Evolutionary conservation across 2,329 filamentous ascomycete genomes (phyloP).

Genomic region (Aspergillus caelatus): DNA sequence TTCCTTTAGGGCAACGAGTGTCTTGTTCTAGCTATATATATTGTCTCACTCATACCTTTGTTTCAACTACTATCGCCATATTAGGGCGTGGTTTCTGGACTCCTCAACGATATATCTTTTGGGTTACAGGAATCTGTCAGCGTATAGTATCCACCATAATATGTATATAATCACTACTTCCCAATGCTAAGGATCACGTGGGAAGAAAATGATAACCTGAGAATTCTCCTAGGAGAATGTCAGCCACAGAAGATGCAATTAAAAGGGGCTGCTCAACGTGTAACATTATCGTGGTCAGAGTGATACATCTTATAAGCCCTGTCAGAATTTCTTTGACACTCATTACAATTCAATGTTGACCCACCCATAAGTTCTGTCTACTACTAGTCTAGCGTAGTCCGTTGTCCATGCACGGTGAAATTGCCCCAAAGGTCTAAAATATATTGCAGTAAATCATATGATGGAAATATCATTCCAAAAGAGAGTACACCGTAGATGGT

Average conservation of each 20-base stretch:
- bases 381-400: not conserved
- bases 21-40: not conserved
- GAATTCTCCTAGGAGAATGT: not conserved
- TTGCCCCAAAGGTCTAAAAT: not conserved
- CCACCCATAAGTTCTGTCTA: not conserved
- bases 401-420: not conserved
- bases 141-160: not conserved
- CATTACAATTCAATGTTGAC: not conserved
- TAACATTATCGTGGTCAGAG: not conserved
- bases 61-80: not conserved
- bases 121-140: not conserved
- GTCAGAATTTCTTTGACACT: not conserved
- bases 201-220: not conserved
- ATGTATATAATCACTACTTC: not conserved
- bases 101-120: not conserved
- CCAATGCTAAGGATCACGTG: not conserved
- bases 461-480: not conserved
- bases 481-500: not conserved
- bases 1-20: not conserved
- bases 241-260: not conserved
- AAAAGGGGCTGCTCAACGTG: not conserved
- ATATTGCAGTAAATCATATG: not conserved
- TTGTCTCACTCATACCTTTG: not conserved
- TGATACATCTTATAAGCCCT: not conserved
- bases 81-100: not conserved